Evolutionary conservation across 306 rosid species (phyloP).

Genomic region (Medicago ruthenica): DNA sequence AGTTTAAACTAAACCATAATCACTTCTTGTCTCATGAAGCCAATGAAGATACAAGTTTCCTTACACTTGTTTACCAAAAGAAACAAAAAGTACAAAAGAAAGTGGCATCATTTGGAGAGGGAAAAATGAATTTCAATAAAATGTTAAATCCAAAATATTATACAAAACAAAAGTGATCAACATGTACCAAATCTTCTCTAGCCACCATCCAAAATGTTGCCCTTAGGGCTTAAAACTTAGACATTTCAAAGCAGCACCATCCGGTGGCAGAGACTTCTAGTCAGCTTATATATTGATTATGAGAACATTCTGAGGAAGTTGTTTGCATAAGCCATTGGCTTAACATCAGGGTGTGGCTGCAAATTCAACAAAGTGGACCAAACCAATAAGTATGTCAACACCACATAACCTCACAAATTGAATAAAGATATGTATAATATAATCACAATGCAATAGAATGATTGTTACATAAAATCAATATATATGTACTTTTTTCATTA

Average conservation of each 20-base stretch:
- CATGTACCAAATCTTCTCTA: slow-evolving; percentile 38
- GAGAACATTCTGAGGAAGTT: slow-evolving; percentile 89
- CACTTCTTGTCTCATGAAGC: slow-evolving; percentile 34
- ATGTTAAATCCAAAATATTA: slow-evolving; percentile 41
- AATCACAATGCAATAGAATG: not conserved
- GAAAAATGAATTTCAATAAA: slow-evolving; percentile 50
- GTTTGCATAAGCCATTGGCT: slow-evolving; percentile 98
- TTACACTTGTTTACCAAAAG: slow-evolving; percentile 39
- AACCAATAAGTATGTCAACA: slow-evolving; percentile 5
- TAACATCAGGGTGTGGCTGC: slow-evolving; percentile 98
- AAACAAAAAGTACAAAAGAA: slow-evolving; percentile 22
- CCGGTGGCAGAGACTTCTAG: slow-evolving; percentile 43
- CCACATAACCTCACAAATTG: not conserved
- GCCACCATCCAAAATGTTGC: slow-evolving; percentile 41
- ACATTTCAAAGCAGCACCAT: slow-evolving; percentile 32
- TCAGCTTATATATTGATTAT: slow-evolving; percentile 44
- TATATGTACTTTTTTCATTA: not conserved
- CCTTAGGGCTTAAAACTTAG: slow-evolving; percentile 41
- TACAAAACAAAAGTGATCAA: slow-evolving; percentile 45
- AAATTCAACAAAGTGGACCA: slow-evolving; percentile 39
- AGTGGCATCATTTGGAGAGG: slow-evolving; percentile 33
- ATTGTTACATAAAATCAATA: slow-evolving; percentile 3
- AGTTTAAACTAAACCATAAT: slow-evolving; percentile 36
- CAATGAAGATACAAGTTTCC: slow-evolving; percentile 40
- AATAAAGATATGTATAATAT: not conserved